Evolutionary conservation across 2,329 filamentous ascomycete species (phyloP), one percentile per base, ranked within the genome.

Genomic region (Elsinoe ampelina): DNA sequence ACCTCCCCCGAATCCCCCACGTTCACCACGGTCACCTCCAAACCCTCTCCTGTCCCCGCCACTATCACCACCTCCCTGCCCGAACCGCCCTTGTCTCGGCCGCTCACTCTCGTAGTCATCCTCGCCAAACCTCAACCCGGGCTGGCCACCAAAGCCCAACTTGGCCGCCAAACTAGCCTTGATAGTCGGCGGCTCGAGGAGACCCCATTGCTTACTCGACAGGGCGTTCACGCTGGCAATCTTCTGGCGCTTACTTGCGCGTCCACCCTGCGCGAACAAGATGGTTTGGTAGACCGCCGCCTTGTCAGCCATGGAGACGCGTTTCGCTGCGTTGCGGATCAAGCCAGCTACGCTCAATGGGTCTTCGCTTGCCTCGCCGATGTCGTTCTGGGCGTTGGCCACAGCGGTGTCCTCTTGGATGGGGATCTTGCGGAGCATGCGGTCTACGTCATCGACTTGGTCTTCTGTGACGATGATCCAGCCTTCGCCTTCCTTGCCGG

Each of bases 401-500:
- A 89, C 67, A 0, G 72, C 72, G 3, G 70, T 65, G 62, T 82
- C 80, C 5, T 75, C 75, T 64, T 81, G 71, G 61, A 89, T 75
- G 12, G 84, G 84, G 12, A 90, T 74, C 3, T 77, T 77, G 4
- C 70, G 67, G 55, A 91, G 76, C 48, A 80, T 73, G 8, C 65
- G 63, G 43, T 79, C 75, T 2, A 80, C 74, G 43, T 72, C 68
- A 0, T 61, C 15, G 5, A 77, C 67, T 63, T 88, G 84, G 12
- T 75, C 65, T 10, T 80, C 70, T 1, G 81, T 74, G 1, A 89
- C 61, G 47, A 92, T 69, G 34, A 91, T 69, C 77, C 81, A 89
- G 57, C 84, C 86, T 65, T 87, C 76, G 43, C 87, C 87, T 62
- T 82, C 76, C 68, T 87, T 87, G 60, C 83, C 82, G 26, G 87